A percentile compares a stretch with the other conserved stretches of the same genome.
phyloP scores from a whole-genome alignment of 78 protist species.

The Cyanophora paradoxa region DNA sequence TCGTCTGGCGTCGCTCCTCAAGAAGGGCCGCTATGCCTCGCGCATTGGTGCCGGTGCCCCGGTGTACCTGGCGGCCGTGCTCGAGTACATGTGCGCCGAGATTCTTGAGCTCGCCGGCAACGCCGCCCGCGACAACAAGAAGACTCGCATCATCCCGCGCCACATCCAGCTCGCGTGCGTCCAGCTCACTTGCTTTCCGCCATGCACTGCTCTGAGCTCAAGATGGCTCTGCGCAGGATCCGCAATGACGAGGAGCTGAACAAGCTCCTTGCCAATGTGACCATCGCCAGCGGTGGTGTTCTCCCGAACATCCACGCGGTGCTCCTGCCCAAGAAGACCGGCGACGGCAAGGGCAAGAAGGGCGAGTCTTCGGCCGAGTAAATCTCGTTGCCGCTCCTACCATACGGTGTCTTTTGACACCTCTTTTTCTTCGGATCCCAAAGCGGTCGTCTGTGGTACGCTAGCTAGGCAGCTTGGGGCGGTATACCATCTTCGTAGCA shows the following conservation, averaged over 20 bases:
- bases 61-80: constrained; percentile 94
- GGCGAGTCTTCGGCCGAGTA: no score
- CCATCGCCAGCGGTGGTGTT: constrained; percentile 94
- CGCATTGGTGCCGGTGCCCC: constrained; percentile 87
- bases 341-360: constrained; percentile 35
- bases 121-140: constrained; percentile 82
- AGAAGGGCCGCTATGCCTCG: constrained; percentile 34
- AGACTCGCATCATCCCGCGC: constrained; percentile 88
- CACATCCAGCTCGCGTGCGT: constrained; percentile 93
- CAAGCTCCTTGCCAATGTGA: constrained; percentile 75
- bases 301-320: constrained; percentile 82
- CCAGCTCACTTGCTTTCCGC: no score
- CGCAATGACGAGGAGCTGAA: constrained; percentile 94
- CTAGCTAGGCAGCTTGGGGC: no score
- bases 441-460: no score
- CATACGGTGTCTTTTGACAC: no score
- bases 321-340: constrained; percentile 62
- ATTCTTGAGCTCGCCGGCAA: constrained; percentile 93
- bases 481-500: no score
- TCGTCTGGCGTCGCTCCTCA: constrained; percentile 27
- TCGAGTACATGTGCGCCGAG: constrained; percentile 94
- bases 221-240: no score
- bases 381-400: no score
- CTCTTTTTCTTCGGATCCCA: no score
- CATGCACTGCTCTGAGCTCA: no score